Evolutionary conservation across 768 basidiomycete species (phyloP).

Genomic region (Mycena galericulata): DNA sequence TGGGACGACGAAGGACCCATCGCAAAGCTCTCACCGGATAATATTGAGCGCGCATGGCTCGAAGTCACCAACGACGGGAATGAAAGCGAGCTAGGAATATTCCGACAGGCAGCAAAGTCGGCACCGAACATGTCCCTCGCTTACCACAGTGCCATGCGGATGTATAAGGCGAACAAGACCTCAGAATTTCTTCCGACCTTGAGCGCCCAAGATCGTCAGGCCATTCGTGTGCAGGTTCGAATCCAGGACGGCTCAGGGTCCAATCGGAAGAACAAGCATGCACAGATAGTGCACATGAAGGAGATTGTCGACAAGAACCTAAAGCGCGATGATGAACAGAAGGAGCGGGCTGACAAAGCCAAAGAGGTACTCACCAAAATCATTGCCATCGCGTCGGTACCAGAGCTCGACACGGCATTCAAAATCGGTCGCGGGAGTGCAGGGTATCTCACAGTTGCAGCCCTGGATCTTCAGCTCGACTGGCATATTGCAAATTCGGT

Average conservation of each 20-base stretch:
- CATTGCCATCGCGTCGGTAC: neutral
- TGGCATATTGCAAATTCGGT: slow-evolving; percentile 7
- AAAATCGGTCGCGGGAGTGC: neutral
- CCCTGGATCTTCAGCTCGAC: slow-evolving; percentile 4
- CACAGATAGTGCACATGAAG: slow-evolving; percentile 5
- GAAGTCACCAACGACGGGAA: slow-evolving; percentile 36
- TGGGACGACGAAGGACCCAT: neutral
- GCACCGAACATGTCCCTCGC: slow-evolving; percentile 12
- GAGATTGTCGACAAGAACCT: slow-evolving; percentile 1
- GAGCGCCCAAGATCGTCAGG: neutral
- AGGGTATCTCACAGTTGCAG: slow-evolving; percentile 2
- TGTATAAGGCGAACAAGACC: neutral
- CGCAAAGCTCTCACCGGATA: neutral
- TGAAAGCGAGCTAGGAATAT: slow-evolving; percentile 32
- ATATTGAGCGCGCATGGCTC: slow-evolving; percentile 27
- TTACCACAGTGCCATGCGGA: too few species aligned
- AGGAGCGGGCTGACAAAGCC: neutral
- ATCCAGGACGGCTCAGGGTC: neutral
- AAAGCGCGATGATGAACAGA: neutral
- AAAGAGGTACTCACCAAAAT: neutral
- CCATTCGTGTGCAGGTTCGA: neutral
- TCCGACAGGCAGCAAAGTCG: neutral
- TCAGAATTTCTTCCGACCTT: neutral
- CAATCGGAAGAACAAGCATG: neutral
- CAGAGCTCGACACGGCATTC: neutral